Evolutionary conservation across 331 rosid species (phyloP).

Genomic region (Acacia concinna): DNA sequence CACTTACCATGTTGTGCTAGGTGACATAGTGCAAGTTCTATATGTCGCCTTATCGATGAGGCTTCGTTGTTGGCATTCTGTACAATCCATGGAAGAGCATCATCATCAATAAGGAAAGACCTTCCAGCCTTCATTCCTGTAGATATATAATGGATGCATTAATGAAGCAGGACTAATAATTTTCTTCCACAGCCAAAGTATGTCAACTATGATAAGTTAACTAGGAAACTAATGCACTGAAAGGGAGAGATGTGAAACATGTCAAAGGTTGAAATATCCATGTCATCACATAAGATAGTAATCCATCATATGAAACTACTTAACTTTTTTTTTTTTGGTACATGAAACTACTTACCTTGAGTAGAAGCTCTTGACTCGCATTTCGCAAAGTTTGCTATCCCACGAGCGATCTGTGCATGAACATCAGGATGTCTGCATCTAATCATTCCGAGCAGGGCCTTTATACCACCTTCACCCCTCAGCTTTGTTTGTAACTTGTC

Average conservation of each 20-base stretch:
- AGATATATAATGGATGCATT: neutral
- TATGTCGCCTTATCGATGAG: slow-evolving; percentile 85
- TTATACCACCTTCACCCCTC: slow-evolving; percentile 84
- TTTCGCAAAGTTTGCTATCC: slow-evolving; percentile 92
- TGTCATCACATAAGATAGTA: slow-evolving; percentile 3
- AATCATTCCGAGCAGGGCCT: slow-evolving; percentile 93
- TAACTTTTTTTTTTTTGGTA: too few relatives aligned
- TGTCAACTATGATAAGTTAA: slow-evolving; percentile 14
- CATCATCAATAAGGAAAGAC: slow-evolving; percentile 91
- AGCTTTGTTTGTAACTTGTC: slow-evolving; percentile 88
- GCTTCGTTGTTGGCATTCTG: slow-evolving; percentile 94
- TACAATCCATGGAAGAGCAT: slow-evolving; percentile 96
- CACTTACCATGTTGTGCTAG: slow-evolving; percentile 89
- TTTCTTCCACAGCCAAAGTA: slow-evolving; percentile 23
- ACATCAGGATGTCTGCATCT: slow-evolving; percentile 96
- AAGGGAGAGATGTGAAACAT: neutral
- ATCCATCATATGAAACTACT: slow-evolving; percentile 7
- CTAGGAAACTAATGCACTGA: slow-evolving; percentile 7
- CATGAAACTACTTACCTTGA: slow-evolving; percentile 74
- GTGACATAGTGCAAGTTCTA: slow-evolving; percentile 97
- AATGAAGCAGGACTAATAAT: neutral
- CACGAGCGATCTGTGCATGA: slow-evolving; percentile 98
- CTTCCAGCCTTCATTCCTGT: slow-evolving; percentile 80
- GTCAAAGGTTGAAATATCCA: slow-evolving; percentile 19
- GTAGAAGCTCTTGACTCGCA: slow-evolving; percentile 94